These are phyloP conservation scores for Talaromyces stipitatus DNA, from an alignment of 495 filamentous ascomycete species.

Conservation along the genomic window DNA sequence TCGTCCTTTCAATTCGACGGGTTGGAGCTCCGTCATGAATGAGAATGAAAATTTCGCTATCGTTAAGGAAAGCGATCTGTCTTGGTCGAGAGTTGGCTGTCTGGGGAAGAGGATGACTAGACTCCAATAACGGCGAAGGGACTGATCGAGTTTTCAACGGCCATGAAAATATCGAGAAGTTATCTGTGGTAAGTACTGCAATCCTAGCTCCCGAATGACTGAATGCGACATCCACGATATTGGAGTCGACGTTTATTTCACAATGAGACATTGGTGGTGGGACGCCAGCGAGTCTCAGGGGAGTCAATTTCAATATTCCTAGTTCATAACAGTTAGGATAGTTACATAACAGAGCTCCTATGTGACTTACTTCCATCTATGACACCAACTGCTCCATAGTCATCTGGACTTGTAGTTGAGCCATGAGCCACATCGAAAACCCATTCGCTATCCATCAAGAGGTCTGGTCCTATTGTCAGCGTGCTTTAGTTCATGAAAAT, in stretches of 20 bases:
- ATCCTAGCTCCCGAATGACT: conserved; percentile 57
- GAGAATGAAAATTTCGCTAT: conserved; percentile 38
- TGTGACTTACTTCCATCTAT: conserved; percentile 65
- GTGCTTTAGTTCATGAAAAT: not conserved
- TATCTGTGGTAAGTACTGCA: conserved; percentile 58
- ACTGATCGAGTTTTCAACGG: conserved; percentile 43
- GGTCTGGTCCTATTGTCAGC: conserved; percentile 16
- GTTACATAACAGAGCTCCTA: not conserved
- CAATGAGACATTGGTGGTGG: conserved; percentile 89
- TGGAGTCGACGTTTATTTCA: conserved; percentile 56
- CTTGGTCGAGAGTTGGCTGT: conserved; percentile 24
- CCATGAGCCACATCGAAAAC: conserved; percentile 59
- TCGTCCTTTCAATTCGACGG: conserved; percentile 28
- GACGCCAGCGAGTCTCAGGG: conserved; percentile 72
- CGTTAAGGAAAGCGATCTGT: conserved; percentile 36
- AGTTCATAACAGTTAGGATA: conserved; percentile 10
- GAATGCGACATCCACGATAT: conserved; percentile 68
- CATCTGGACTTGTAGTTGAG: conserved; percentile 61
- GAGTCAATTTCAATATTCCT: conserved; percentile 73
- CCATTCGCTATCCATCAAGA: conserved; percentile 60
- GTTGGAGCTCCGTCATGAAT: conserved; percentile 24
- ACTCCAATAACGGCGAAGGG: conserved; percentile 34
- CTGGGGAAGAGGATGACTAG: conserved; percentile 38
- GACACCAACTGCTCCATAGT: conserved; percentile 77
- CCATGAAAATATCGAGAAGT: conserved; percentile 60